Base-by-base conservation (phyloP, 805 yeast species). In the Barnettozyma sp. region DNA sequence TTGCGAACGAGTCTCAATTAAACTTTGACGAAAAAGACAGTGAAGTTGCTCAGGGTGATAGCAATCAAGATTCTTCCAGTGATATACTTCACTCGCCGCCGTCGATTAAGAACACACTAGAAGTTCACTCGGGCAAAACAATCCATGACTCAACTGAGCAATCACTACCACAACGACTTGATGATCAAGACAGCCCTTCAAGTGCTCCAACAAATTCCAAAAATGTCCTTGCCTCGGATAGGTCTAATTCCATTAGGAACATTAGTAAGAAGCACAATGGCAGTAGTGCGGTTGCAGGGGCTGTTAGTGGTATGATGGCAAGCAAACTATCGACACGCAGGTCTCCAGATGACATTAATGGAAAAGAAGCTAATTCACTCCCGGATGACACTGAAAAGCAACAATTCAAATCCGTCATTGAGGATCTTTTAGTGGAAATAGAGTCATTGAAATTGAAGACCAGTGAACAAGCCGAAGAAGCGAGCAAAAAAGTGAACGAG, bases 381-480 rank as follows among this genome's bases (percentile, higher is more conserved):
- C 11, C 29, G 13, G 21, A 21, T n/a, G 32, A 35, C 19, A 33
- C 31, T 21, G 56, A 50, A 21, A 48, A 41, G 32, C 45, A 45
- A 25, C 49, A 55, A 25, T 49, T 57, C 30, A 55, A 49, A 27
- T 40, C 43, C 31, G 29, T 63, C 9, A 49, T 64, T 15, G 48
- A 52, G 16, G 44, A 51, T 5, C 30, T 65, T 23, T 60, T 65
- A 12, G 36, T 40, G 15, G 68, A 65, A 35, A 42, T 66, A 26
- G 53, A 55, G 14, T 51, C 54, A 10, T 49, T 73, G 35, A 70
- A 65, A 42, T 15, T 44, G 3, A 66, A 66, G 28, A 69, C 75
- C 43, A 66, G 65, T 38, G 56, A 57, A 5, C 78, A 76, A 43
- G 78, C 81, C 43, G 65, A 61, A 33, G 59, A 64, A 33, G 88